phyloP scores from a whole-genome alignment of 75 land plant species.

The Azolla pinnata region DNA sequence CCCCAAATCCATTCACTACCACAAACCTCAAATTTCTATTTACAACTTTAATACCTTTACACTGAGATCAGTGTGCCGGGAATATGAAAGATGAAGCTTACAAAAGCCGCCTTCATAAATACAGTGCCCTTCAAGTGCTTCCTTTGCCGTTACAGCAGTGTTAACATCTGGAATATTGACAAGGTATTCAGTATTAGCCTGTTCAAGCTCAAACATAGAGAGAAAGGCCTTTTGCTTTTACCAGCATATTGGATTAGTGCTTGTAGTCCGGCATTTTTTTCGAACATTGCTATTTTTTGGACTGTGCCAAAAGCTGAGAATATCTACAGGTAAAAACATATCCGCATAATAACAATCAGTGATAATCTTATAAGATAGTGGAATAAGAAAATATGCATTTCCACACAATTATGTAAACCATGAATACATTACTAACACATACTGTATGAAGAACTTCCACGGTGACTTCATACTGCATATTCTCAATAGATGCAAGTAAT shows the following conservation, averaged over 20 bases:
- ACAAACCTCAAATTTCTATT: too few relatives aligned
- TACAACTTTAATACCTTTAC: too few relatives aligned
- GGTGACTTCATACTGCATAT: slow-evolving; percentile 67
- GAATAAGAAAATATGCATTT: not conserved
- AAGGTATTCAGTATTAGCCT: too few relatives aligned
- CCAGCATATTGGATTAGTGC: slow-evolving; percentile 70
- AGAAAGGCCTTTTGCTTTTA: slow-evolving; percentile 8
- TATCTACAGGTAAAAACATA: slow-evolving; percentile 27
- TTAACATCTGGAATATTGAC: slow-evolving; percentile 32
- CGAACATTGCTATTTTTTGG: slow-evolving; percentile 69
- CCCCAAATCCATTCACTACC: too few relatives aligned
- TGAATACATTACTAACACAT: slow-evolving; percentile 2
- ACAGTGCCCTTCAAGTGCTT: slow-evolving; percentile 73
- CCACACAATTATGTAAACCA: not conserved
- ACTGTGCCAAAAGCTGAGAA: slow-evolving; percentile 67
- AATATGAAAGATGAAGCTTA: slow-evolving; percentile 72
- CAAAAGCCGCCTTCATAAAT: slow-evolving; percentile 90
- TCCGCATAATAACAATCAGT: not conserved
- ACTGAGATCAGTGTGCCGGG: slow-evolving; percentile 73
- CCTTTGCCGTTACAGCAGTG: slow-evolving; percentile 65
- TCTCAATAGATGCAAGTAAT: slow-evolving; percentile 67
- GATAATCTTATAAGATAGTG: not conserved
- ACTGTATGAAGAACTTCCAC: slow-evolving; percentile 61
- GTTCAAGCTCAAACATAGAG: too few relatives aligned
- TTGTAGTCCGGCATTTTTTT: slow-evolving; percentile 56